phyloP scores from a whole-genome alignment of 2,329 filamentous ascomycete genomes.

The Nemania bipapillata region DNA sequence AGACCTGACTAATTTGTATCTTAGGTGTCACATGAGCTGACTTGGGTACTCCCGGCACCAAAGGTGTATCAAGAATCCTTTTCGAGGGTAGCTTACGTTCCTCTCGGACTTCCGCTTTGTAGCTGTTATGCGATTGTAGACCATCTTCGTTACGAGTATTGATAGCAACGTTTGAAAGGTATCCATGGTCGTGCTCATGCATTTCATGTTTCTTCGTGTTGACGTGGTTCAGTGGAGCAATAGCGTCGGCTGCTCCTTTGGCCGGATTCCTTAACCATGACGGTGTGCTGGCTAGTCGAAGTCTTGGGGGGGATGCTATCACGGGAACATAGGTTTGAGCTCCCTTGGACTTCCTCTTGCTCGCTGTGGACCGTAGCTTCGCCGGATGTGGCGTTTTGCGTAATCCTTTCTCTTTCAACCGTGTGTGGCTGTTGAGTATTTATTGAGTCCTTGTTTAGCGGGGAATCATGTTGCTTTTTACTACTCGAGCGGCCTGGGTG shows the following conservation, averaged over 20 bases:
- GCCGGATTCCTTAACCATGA: conserved; percentile 47
- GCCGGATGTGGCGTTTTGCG: not conserved
- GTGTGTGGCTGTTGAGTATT: not conserved
- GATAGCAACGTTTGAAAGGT: conserved; percentile 18
- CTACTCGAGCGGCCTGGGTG: conserved; percentile 27
- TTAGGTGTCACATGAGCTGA: not conserved
- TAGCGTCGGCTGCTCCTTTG: conserved; percentile 44
- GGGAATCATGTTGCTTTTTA: conserved; percentile 2
- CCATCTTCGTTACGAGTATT: not conserved
- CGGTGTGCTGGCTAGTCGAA: conserved; percentile 45
- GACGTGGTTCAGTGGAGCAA: conserved; percentile 43
- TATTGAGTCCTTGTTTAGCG: not conserved
- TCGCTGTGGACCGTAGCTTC: not conserved
- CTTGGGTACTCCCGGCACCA: not conserved
- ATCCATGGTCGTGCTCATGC: conserved; percentile 23
- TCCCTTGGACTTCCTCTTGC: not conserved
- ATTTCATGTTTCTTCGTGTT: conserved; percentile 32
- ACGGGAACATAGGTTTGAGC: conserved; percentile 4
- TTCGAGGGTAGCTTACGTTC: not conserved
- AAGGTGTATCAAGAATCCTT: not conserved
- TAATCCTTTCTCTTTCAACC: not conserved
- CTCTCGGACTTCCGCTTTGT: not conserved
- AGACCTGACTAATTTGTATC: not conserved
- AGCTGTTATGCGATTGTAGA: not conserved
- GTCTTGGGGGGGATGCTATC: conserved; percentile 35